Evolutionary conservation across 1,139 yeast species (phyloP).

Genomic region (Magnusiomyces magnusii): DNA sequence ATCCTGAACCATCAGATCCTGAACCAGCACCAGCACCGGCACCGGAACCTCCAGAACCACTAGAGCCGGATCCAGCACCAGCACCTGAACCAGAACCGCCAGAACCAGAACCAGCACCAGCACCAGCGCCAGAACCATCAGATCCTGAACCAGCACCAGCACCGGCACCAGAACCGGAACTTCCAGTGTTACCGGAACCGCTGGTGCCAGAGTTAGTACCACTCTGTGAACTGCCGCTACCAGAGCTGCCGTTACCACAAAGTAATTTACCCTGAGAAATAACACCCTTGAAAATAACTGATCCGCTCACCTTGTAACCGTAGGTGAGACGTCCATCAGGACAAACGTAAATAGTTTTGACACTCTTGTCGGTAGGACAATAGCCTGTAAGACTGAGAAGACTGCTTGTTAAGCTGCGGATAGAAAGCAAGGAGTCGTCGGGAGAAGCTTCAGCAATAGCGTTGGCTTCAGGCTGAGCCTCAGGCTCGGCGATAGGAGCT

Average conservation of each 20-base stretch:
- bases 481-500: not conserved
- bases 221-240: not conserved
- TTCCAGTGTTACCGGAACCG: not conserved
- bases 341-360: constrained; percentile 2
- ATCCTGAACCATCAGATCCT: not conserved
- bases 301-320: not conserved
- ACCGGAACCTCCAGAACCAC: constrained; percentile 3
- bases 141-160: not conserved
- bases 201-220: not conserved
- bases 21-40: not conserved
- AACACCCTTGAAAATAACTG: not conserved
- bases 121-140: not conserved
- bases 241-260: not conserved
- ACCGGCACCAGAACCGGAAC: not conserved
- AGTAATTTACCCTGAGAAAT: not conserved
- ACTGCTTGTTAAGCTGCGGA: not conserved
- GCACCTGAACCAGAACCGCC: not conserved
- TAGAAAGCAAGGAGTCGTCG: not conserved
- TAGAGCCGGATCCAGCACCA: not conserved
- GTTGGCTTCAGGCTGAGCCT: not conserved
- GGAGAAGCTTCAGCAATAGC: not conserved
- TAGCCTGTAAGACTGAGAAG: not conserved
- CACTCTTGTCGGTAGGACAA: not conserved
- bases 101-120: constrained; percentile 3
- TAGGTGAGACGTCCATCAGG: constrained; percentile 6